Evolutionary conservation across 805 yeast genomes (phyloP), one percentile per base, ranked within the genome.

Genomic region (Sugiyamaella boreocaroliniensis): DNA sequence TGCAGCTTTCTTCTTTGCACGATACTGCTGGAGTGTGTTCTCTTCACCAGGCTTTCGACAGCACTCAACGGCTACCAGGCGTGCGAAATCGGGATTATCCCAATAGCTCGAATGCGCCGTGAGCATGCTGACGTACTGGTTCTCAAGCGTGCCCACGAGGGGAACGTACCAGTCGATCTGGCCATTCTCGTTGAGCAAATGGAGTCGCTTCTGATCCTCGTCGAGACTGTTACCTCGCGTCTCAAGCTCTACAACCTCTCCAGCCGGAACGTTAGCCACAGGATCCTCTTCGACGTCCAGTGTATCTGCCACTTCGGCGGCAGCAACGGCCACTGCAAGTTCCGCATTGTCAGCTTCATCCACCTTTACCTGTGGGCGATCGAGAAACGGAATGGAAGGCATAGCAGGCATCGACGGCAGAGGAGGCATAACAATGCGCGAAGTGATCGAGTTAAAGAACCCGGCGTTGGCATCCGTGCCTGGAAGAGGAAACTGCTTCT

Each of bases 81-180:
- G 86, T 0, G 96, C 92, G 49, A 92, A 81, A 59, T 89, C 89
- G 49, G 80, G 74, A 57, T 88, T 95, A 61, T 88, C 95, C 74
- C 95, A 87, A 69, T 92, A 92, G 32, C 89, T 82, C 2, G 87
- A 83, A 68, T 92, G 99, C 0, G 98, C 93, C 48, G 86, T 86
- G 8, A 92, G 73, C 15, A 96, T 90, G 22, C 87, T 80, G 12
- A 92, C 74, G 45, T 89, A 71, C 52, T 93, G 89, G 48, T 88
- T 79, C 57, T 89, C 95, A 57, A 90, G 77, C 15, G 84, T 74
- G 1, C 89, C 86, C 0, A 66, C 56, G 19, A 62, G 55, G 1
- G 74, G 73, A 41, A 92, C 69, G 2, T 83, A 74, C 70, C 85
- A 90, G 68, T 92, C 99, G 1, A 93, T 73, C 60, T 97, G 80